Evolutionary conservation across 1,139 yeast genomes (phyloP).

Genomic region (Geotrichum armillariae): DNA sequence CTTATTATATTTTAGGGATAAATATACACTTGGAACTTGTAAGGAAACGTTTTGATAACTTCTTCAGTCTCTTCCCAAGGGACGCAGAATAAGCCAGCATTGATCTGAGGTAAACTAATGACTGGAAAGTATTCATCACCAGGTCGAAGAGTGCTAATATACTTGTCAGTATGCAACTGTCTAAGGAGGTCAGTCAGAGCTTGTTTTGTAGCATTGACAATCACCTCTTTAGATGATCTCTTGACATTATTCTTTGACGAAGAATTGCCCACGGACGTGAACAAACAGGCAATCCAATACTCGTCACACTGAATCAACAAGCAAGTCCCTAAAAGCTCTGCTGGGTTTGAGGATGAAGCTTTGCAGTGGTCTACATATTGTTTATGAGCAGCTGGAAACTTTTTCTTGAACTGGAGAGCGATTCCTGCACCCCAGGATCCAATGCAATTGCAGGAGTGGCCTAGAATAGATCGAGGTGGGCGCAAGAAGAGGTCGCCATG

Average conservation of each 20-base stretch:
- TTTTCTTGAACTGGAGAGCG: conserved; percentile 52
- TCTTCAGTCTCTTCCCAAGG: conserved; percentile 7
- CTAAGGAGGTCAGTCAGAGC: conserved; percentile 50
- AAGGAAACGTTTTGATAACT: conserved; percentile 16
- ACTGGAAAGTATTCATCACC: conserved; percentile 22
- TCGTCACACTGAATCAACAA: conserved; percentile 45
- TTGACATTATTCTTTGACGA: background rate
- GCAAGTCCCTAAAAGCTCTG: conserved; percentile 53
- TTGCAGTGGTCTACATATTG: conserved; percentile 52
- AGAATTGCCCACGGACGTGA: conserved; percentile 45
- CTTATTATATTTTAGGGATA: conserved; percentile 13
- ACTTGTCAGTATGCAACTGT: conserved; percentile 38
- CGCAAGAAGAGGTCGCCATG: conserved; percentile 61
- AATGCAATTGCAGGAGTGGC: conserved; percentile 77
- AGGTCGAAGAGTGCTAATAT: conserved; percentile 16
- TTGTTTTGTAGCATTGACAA: conserved; percentile 49
- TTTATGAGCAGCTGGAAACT: conserved; percentile 54
- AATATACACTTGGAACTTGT: conserved; percentile 13
- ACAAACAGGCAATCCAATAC: conserved; percentile 58
- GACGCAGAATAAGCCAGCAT: conserved; percentile 64
- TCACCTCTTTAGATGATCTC: conserved; percentile 34
- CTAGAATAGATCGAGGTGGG: conserved; percentile 46
- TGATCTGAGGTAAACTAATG: conserved; percentile 71
- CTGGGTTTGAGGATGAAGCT: conserved; percentile 29
- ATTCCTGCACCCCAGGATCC: conserved; percentile 90